Evolutionary conservation across 148 eudicot genomes (phyloP).

Genomic region (Cornus florida): DNA sequence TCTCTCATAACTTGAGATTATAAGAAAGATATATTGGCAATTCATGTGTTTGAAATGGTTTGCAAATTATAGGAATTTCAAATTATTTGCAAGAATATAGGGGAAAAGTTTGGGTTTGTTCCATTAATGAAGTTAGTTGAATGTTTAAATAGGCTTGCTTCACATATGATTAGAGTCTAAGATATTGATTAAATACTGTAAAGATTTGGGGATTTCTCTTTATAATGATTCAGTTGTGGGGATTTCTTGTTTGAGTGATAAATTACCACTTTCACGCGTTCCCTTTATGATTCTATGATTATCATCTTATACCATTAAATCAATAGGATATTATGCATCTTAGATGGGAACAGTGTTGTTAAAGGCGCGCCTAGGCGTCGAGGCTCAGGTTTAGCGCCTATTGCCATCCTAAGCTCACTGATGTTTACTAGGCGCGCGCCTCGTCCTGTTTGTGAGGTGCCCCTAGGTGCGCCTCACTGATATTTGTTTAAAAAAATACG

Average conservation of each 20-base stretch:
- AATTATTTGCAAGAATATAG: not conserved
- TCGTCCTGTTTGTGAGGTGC: no score
- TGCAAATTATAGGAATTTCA: not conserved
- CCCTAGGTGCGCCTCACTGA: no score
- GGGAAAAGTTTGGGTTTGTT: not conserved
- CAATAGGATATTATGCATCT: not conserved
- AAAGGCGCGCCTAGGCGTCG: no score
- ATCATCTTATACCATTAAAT: no score
- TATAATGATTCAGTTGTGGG: no score
- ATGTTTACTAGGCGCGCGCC: no score
- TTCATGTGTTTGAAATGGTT: not conserved
- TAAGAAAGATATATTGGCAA: not conserved
- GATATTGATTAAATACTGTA: not conserved
- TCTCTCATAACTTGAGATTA: not conserved
- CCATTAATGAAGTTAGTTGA: not conserved
- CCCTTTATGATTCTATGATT: not conserved
- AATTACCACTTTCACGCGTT: no score
- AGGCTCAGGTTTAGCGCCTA: no score
- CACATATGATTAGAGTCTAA: not conserved
- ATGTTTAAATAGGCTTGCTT: not conserved
- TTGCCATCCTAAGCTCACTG: no score
- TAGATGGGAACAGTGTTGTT: not conserved
- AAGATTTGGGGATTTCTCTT: no score
- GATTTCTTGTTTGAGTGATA: no score
- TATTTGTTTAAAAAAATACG: no score